Conservation (phyloP, 805 yeast genomes). For the Ogataea dorogensis region DNA sequence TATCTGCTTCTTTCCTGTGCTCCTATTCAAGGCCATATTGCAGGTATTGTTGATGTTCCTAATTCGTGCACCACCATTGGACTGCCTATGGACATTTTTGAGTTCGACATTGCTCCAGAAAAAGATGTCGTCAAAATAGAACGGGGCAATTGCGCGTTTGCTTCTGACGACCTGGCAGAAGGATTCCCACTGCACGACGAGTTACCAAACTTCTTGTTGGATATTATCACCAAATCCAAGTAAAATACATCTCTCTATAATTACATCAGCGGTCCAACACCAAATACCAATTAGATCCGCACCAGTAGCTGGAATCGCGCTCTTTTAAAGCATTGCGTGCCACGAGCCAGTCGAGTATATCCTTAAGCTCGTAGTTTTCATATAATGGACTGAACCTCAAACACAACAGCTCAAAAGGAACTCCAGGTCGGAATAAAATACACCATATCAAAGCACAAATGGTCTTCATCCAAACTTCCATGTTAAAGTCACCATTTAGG, state of each 20-base stretch:
- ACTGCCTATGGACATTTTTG: constrained; percentile 50
- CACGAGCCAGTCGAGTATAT: constrained; percentile 45
- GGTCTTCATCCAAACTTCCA: constrained; percentile 57
- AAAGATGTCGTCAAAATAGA: constrained; percentile 30
- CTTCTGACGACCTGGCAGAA: constrained; percentile 19
- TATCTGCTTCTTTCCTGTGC: constrained; percentile 45
- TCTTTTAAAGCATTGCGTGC: constrained; percentile 40
- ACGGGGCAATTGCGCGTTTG: constrained; percentile 42
- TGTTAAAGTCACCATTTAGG: constrained; percentile 57
- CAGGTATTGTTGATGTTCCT: constrained; percentile 52
- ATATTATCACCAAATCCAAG: constrained; percentile 18
- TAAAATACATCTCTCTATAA: constrained; percentile 5
- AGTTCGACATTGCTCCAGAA: constrained; percentile 46
- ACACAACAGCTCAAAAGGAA: constrained; percentile 29
- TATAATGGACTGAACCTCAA: constrained; percentile 30
- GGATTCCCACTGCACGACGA: constrained; percentile 23
- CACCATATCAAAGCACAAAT: constrained; percentile 45
- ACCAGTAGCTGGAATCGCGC: constrained; percentile 41
- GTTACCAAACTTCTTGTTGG: constrained; percentile 20
- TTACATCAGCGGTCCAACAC: constrained; percentile 11
- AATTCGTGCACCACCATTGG: constrained; percentile 53
- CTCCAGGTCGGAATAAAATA: constrained; percentile 57
- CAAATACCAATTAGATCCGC: constrained; percentile 44
- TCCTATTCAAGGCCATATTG: constrained; percentile 52
- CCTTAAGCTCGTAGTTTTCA: constrained; percentile 38